Conservation (phyloP, 1,284 basidiomycete species). For the Spongispora temasekensis region DNA sequence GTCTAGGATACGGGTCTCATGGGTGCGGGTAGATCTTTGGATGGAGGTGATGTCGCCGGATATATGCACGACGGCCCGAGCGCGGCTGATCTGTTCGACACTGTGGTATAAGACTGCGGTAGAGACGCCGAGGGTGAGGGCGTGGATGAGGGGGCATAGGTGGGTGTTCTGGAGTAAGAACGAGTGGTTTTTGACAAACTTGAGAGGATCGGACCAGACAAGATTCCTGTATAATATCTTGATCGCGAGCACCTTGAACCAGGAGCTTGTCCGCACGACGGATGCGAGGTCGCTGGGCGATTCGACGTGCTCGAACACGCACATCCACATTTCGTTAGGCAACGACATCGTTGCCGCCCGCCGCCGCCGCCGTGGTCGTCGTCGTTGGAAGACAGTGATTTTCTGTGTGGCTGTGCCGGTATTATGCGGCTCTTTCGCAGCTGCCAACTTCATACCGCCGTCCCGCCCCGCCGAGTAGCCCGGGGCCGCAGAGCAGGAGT, state of each 20-base stretch:
- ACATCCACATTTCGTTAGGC: constrained; percentile 32
- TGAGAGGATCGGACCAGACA: constrained; percentile 36
- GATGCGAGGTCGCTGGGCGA: constrained; percentile 33
- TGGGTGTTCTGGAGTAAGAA: constrained; percentile 13
- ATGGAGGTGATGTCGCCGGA: constrained; percentile 14
- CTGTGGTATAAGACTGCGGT: constrained; percentile 22
- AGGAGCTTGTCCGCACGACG: constrained; percentile 34
- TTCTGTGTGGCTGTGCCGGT: neutral
- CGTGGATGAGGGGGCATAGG: constrained; percentile 15
- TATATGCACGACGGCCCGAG: constrained; percentile 26
- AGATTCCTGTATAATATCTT: constrained; percentile 40
- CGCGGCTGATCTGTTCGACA: constrained; percentile 29
- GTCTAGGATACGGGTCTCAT: constrained; percentile 31
- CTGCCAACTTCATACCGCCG: neutral
- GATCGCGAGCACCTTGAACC: constrained; percentile 35
- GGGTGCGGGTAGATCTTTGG: constrained; percentile 16
- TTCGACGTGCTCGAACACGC: constrained; percentile 31
- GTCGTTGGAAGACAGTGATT: too few species aligned
- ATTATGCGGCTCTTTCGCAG: neutral
- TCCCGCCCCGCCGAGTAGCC: neutral
- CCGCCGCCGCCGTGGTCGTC: neutral
- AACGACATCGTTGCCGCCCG: constrained; percentile 11
- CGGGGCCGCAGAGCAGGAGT: neutral
- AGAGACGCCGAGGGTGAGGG: constrained; percentile 32
- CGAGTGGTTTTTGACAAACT: constrained; percentile 21